These are phyloP conservation scores for Lactarius quietus DNA, from an alignment of 768 basidiomycete genomes.

Conservation along the genomic window DNA sequence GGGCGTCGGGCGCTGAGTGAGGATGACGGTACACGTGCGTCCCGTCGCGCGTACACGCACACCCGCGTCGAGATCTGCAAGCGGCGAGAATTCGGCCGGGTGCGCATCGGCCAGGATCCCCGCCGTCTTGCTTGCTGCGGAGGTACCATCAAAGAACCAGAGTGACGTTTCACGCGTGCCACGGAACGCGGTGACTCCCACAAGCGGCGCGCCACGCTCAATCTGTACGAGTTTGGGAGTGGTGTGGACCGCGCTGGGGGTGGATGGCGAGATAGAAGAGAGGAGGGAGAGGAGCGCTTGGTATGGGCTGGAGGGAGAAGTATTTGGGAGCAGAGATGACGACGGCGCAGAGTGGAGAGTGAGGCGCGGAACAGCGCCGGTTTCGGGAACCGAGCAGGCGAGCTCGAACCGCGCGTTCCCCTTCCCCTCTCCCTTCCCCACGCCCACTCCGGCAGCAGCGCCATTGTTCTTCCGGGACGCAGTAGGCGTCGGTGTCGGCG, in stretches of 20 bases:
- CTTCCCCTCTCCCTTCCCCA: slow-evolving; percentile 26
- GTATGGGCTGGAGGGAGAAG: slow-evolving; percentile 15
- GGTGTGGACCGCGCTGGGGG: not conserved
- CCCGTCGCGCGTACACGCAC: slow-evolving; percentile 53
- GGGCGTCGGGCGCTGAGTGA: slow-evolving; percentile 34
- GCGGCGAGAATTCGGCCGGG: slow-evolving; percentile 72
- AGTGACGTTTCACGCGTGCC: slow-evolving; percentile 65
- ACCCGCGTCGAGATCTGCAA: slow-evolving; percentile 41
- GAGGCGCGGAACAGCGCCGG: slow-evolving; percentile 34
- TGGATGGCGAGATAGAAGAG: not conserved
- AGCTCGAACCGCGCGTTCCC: slow-evolving; percentile 23
- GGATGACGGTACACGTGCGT: slow-evolving; percentile 59
- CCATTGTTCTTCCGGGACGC: slow-evolving; percentile 33
- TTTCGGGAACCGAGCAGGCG: slow-evolving; percentile 26
- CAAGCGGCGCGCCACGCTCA: slow-evolving; percentile 38
- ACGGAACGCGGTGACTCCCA: slow-evolving; percentile 65
- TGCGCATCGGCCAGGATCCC: slow-evolving; percentile 75
- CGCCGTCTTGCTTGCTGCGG: slow-evolving; percentile 20
- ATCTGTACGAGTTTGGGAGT: not conserved
- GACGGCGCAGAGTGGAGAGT: slow-evolving; percentile 21
- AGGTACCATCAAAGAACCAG: slow-evolving; percentile 56
- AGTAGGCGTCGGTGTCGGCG: slow-evolving; percentile 24
- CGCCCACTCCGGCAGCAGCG: no score
- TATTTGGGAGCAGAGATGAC: no score
- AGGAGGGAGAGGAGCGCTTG: slow-evolving; percentile 14